A percentile compares a stretch with the other conserved stretches of the same genome.
phyloP scores from a whole-genome alignment of 331 rosid species.

The Acacia concinna region DNA sequence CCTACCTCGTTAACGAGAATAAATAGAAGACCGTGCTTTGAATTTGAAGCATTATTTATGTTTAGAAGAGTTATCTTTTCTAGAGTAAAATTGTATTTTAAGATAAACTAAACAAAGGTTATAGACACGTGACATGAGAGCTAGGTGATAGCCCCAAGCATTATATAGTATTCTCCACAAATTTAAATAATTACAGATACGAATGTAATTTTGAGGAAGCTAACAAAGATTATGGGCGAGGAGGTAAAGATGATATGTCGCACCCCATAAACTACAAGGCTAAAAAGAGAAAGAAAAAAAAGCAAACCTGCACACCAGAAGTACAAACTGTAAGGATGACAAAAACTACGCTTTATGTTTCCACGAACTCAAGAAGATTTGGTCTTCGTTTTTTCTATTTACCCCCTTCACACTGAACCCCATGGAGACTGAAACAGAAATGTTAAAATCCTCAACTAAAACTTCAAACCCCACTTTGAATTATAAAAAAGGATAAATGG shows the following conservation, averaged over 20 bases:
- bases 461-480: slow-evolving; percentile 30
- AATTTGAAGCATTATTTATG: too few relatives aligned
- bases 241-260: background rate
- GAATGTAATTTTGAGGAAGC: background rate
- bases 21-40: background rate
- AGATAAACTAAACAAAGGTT: background rate
- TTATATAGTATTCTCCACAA: background rate
- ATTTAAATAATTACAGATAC: background rate
- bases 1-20: background rate
- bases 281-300: background rate
- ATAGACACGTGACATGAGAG: background rate
- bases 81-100: too few relatives aligned
- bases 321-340: slow-evolving; percentile 23
- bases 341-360: slow-evolving; percentile 4
- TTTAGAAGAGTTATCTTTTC: too few relatives aligned
- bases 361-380: slow-evolving; percentile 12
- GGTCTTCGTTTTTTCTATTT: background rate
- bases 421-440: slow-evolving; percentile 32
- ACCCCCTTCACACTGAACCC: slow-evolving; percentile 8
- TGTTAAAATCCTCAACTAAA: slow-evolving; percentile 27
- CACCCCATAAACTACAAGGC: background rate
- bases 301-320: slow-evolving; percentile 28
- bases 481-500: background rate
- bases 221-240: background rate
- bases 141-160: background rate